A percentile compares a stretch with the other conserved stretches of the same genome.
phyloP scores from a whole-genome alignment of 768 basidiomycete genomes.

The Boletus sensibilis region DNA sequence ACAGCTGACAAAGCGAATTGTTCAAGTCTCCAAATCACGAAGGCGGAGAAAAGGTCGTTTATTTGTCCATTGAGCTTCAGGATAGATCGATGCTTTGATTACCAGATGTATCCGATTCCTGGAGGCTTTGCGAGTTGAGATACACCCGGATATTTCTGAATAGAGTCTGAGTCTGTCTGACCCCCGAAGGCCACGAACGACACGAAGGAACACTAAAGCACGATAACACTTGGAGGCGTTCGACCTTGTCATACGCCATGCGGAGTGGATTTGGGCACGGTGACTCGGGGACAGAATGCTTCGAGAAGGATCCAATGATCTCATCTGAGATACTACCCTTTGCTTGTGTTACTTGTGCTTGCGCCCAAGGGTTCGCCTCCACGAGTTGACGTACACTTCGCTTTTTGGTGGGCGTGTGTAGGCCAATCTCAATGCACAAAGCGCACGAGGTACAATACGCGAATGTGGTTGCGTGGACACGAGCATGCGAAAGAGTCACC shows the following conservation, averaged over 20 bases:
- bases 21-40: too few species aligned
- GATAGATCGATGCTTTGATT: not conserved
- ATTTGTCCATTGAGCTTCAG: not conserved
- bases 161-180: too few species aligned
- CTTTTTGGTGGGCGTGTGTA: not conserved
- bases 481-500: not conserved
- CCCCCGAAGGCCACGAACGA: too few species aligned
- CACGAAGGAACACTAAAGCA: not conserved
- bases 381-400: not conserved
- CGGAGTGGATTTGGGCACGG: not conserved
- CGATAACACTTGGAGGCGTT: not conserved
- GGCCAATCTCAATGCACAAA: not conserved
- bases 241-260: not conserved
- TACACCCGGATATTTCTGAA: not conserved
- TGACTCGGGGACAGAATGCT: not conserved
- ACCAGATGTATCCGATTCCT: not conserved
- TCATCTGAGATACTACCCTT: not conserved
- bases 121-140: not conserved
- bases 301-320: not conserved
- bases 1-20: not conserved
- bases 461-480: not conserved
- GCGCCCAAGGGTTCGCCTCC: not conserved
- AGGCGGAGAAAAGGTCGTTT: not conserved
- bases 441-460: too few species aligned
- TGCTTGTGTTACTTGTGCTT: not conserved